Conservation (phyloP, 2,329 filamentous ascomycete genomes). For the Beauveria sp. region DNA sequence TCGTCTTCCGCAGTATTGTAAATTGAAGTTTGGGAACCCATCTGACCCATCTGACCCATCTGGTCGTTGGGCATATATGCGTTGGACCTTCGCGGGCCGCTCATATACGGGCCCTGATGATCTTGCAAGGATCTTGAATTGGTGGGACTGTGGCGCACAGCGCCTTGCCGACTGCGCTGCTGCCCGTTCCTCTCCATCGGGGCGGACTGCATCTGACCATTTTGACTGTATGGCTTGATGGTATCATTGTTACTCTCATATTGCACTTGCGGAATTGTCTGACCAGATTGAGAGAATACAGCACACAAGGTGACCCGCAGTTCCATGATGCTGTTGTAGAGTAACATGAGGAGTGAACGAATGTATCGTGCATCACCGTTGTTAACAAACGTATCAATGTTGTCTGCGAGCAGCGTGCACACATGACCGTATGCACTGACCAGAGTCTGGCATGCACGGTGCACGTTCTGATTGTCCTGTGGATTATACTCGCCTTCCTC, state of each 20-base stretch:
- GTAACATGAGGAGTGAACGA: constrained; percentile 53
- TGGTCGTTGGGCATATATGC: constrained; percentile 3
- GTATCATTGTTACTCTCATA: constrained; percentile 34
- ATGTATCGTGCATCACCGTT: constrained; percentile 61
- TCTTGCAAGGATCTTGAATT: constrained; percentile 32
- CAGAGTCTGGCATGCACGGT: constrained; percentile 54
- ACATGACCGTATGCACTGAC: constrained; percentile 60
- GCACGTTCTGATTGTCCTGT: constrained; percentile 55
- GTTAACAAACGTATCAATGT: constrained; percentile 57
- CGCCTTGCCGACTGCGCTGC: constrained; percentile 27
- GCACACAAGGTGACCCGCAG: constrained; percentile 47
- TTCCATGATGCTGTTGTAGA: constrained; percentile 63
- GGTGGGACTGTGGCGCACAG: constrained; percentile 39
- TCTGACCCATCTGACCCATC: neutral
- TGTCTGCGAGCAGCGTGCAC: constrained; percentile 51
- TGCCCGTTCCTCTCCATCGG: constrained; percentile 7
- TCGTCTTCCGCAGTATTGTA: constrained; percentile 56
- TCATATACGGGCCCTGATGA: constrained; percentile 41
- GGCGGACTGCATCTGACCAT: constrained; percentile 35
- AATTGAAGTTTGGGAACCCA: neutral
- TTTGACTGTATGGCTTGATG: constrained; percentile 37
- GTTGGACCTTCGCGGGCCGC: constrained; percentile 33
- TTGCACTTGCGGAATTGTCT: constrained; percentile 13
- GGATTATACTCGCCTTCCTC: constrained; percentile 39
- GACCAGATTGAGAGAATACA: constrained; percentile 20